Base-by-base conservation (phyloP, 495 filamentous ascomycete genomes). In the Schizothecium vesticola region DNA sequence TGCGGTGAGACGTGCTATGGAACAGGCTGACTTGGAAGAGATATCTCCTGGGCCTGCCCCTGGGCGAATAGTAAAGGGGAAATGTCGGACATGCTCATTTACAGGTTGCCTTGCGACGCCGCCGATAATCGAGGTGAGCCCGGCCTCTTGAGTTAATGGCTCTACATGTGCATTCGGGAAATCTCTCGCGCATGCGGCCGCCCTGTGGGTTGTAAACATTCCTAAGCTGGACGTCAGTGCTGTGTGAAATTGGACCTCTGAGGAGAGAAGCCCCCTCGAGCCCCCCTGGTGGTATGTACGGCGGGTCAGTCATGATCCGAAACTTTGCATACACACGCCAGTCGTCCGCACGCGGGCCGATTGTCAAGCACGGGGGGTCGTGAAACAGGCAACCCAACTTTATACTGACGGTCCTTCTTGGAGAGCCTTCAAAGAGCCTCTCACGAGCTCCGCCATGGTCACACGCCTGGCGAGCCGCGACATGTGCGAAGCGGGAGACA, bases 391-490 rank as follows among this genome's bases (percentile, higher is more conserved):
- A 64, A 55, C 16, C 24, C 24, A 25, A 22, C 24, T 28, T 59
- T 28, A 25, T 8, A 16, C 58, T 7, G 58, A 28, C 58, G 19
- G 13, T 8, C 12, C 24, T 33, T 21, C 55, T 65, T 24, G 26
- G 9, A 28, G 10, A 22, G 9, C 4, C 21, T 21, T 13, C 3
- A 12, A 13, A 51, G 19, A 26, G 33, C 55, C 55, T 65, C n/a
- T 56, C 22, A 59, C 24, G 64, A 28, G 7, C 23, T 21, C 8
- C 25, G 24, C 8, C 24, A 24, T 26, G 22, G 51, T 23, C 19
- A 65, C 56, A 58, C 23, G 29, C 24, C 57, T 28, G 57, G 36
- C 25, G 24, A 66, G 60, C 28, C 59, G 63, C 63, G 36, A 59
- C 63, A 31, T 12, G 31, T 29, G 12, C 16, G 55, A 57, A 13